Evolutionary conservation across 441 rosid species (phyloP).

Genomic region (Geranium incanum): DNA sequence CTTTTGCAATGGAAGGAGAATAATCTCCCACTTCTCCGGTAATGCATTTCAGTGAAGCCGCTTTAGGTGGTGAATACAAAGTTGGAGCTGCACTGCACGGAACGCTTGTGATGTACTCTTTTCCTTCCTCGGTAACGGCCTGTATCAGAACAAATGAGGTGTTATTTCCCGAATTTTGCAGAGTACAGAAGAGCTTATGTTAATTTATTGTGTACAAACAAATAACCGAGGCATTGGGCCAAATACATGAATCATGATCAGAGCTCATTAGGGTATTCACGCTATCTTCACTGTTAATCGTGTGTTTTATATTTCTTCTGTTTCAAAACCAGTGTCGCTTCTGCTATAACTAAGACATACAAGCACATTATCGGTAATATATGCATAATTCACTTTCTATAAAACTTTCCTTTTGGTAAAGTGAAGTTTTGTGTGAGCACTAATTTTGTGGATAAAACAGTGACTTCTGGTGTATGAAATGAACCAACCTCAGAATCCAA

Average conservation of each 20-base stretch:
- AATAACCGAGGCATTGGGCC: too few relatives aligned
- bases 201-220: too few relatives aligned
- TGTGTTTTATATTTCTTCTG: too few relatives aligned
- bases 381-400: neutral
- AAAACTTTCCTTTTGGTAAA: neutral
- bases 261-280: neutral
- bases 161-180: neutral
- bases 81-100: constrained; percentile 66
- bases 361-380: too few relatives aligned
- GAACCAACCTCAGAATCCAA: constrained; percentile 58
- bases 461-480: neutral
- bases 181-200: neutral
- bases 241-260: neutral
- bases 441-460: neutral
- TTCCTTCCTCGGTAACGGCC: constrained; percentile 39
- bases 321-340: too few relatives aligned
- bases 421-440: neutral
- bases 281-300: too few relatives aligned
- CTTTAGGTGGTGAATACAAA: constrained; percentile 52
- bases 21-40: constrained; percentile 47
- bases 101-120: constrained; percentile 37
- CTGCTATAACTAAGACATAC: too few relatives aligned
- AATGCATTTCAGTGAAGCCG: constrained; percentile 37
- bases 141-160: constrained; percentile 14
- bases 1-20: constrained; percentile 37